phyloP scores from a whole-genome alignment of 495 filamentous ascomycete species.

The Massariosphaeria phaeospora region DNA sequence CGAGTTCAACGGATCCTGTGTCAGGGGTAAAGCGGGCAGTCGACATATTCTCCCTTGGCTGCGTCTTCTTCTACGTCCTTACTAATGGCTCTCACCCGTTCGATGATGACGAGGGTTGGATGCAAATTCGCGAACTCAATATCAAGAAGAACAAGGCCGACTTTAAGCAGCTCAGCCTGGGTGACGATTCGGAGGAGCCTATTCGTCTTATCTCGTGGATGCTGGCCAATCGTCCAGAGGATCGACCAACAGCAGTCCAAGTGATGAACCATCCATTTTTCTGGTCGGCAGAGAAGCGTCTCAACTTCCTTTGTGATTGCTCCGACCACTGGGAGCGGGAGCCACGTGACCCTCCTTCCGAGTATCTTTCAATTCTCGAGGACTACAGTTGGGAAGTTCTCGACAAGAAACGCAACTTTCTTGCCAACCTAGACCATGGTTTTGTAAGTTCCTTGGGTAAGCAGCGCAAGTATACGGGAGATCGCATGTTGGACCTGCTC shows the following conservation, averaged over 20 bases:
- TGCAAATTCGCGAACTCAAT: conserved; percentile 85
- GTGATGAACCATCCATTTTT: conserved; percentile 95
- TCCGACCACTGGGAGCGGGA: conserved; percentile 95
- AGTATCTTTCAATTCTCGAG: conserved; percentile 61
- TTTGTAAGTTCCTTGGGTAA: conserved; percentile 86
- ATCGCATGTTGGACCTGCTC: conserved; percentile 75
- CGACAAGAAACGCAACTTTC: conserved; percentile 60
- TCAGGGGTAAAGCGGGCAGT: conserved; percentile 83
- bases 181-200: conserved; percentile 80
- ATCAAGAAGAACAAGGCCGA: conserved; percentile 82
- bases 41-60: conserved; percentile 92
- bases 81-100: conserved; percentile 90
- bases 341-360: conserved; percentile 69
- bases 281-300: conserved; percentile 80
- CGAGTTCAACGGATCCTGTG: conserved; percentile 33
- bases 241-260: conserved; percentile 58
- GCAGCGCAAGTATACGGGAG: conserved; percentile 90
- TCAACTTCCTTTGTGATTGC: conserved; percentile 86
- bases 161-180: conserved; percentile 66
- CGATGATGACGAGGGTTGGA: conserved; percentile 78
- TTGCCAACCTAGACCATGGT: conserved; percentile 65
- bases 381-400: conserved; percentile 49
- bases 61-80: conserved; percentile 94
- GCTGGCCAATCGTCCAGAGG: conserved; percentile 68
- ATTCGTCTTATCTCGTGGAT: conserved; percentile 79